A percentile compares a stretch with the other conserved stretches of the same genome.
Conservation (phyloP, 2,329 filamentous ascomycete species). For the Pestalotiopsis sp. region DNA sequence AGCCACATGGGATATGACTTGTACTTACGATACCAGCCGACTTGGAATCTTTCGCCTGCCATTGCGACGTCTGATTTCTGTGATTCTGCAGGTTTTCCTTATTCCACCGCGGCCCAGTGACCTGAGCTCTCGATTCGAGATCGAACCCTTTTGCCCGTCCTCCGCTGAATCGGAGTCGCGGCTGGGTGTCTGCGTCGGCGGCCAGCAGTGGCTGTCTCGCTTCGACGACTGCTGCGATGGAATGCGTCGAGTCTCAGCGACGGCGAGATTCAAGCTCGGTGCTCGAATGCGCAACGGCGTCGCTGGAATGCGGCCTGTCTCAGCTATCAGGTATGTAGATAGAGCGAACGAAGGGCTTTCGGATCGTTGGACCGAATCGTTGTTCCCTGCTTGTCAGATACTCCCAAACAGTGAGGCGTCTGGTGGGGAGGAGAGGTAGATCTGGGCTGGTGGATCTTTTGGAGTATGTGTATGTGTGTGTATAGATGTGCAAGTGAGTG, state of each 20-base stretch:
- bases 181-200: not conserved
- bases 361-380: not conserved
- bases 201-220: slow-evolving; percentile 8
- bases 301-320: slow-evolving; percentile 6
- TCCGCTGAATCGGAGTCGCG: slow-evolving; percentile 9
- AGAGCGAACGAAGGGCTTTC: not conserved
- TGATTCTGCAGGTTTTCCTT: not conserved
- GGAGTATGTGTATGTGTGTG: slow-evolving; percentile 1
- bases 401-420: slow-evolving; percentile 4
- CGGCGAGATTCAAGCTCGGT: not conserved
- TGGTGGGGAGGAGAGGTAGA: not conserved
- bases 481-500: slow-evolving; percentile 5
- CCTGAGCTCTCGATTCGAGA: slow-evolving; percentile 3
- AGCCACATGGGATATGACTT: not conserved
- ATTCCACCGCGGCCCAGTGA: slow-evolving; percentile 2
- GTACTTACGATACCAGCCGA: slow-evolving; percentile 35
- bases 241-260: slow-evolving; percentile 3
- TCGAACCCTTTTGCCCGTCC: slow-evolving; percentile 9
- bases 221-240: not conserved
- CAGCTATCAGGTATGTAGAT: slow-evolving; percentile 3
- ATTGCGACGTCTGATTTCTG: slow-evolving; percentile 16
- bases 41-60: slow-evolving; percentile 29
- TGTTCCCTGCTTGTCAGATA: slow-evolving; percentile 10
- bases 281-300: not conserved
- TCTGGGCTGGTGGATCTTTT: not conserved